Percentiles rank a stretch among this genome's conserved stretches.
phyloP scores from a whole-genome alignment of 208 protist species.

The Leishmania mexicana region DNA sequence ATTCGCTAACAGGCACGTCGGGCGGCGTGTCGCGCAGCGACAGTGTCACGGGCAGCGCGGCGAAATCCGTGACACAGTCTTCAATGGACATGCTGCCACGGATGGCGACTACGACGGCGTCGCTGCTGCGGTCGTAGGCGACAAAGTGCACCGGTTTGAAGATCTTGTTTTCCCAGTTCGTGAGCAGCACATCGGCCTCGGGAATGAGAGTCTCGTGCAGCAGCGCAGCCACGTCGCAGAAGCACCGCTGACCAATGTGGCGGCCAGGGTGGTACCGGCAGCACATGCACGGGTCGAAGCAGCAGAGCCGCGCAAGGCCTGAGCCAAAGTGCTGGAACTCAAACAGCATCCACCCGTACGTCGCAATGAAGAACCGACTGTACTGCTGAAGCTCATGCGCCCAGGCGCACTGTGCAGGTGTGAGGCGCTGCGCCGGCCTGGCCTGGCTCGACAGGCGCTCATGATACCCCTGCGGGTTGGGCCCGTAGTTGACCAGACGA shows the following conservation, averaged over 20 bases:
- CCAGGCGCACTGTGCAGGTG: slow-evolving; percentile 31
- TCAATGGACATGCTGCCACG: slow-evolving; percentile 88
- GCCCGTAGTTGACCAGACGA: slow-evolving; percentile 36
- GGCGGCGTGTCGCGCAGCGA: slow-evolving; percentile 30
- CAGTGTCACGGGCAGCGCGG: slow-evolving; percentile 50
- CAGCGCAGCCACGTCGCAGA: slow-evolving; percentile 71
- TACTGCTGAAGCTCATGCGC: slow-evolving; percentile 61
- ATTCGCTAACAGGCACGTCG: slow-evolving; percentile 39
- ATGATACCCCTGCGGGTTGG: slow-evolving; percentile 26
- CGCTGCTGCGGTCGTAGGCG: slow-evolving; percentile 52
- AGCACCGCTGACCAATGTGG: slow-evolving; percentile 54
- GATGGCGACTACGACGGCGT: slow-evolving; percentile 78
- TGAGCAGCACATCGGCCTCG: slow-evolving; percentile 75
- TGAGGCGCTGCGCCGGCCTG: slow-evolving; percentile 40
- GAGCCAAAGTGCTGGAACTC: slow-evolving; percentile 68
- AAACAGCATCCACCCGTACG: slow-evolving; percentile 81
- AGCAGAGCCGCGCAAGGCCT: slow-evolving; percentile 58
- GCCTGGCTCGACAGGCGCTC: slow-evolving; percentile 67
- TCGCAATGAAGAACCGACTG: slow-evolving; percentile 75
- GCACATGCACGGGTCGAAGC: slow-evolving; percentile 70
- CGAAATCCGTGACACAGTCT: slow-evolving; percentile 85
- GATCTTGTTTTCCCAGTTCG: slow-evolving; percentile 67
- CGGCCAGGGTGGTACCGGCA: slow-evolving; percentile 47
- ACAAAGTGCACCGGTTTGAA: slow-evolving; percentile 86
- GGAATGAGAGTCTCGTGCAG: slow-evolving; percentile 49